A percentile compares a stretch with the other conserved stretches of the same genome.
Conservation (phyloP, 2,329 filamentous ascomycete genomes). For the Xylaria sp. region DNA sequence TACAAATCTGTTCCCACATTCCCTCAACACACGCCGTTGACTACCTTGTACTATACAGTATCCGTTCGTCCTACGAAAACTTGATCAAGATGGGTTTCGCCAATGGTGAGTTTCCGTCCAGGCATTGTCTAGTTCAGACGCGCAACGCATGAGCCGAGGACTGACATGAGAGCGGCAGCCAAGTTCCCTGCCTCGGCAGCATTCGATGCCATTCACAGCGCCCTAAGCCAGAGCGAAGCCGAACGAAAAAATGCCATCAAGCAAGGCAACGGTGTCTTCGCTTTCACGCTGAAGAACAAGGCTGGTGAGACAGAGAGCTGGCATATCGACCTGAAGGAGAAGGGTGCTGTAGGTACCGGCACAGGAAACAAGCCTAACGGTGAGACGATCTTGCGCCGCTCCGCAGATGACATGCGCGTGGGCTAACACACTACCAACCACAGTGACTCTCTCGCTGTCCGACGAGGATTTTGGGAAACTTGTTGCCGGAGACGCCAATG, state of each 20-base stretch:
- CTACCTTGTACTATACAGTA: slow-evolving; percentile 9
- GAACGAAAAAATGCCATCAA: slow-evolving; percentile 88
- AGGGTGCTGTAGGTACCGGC: slow-evolving; percentile 83
- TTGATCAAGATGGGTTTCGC: slow-evolving; percentile 73
- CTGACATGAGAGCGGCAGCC: slow-evolving; percentile 57
- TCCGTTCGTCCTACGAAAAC: slow-evolving; percentile 9
- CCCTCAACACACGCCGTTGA: slow-evolving; percentile 6
- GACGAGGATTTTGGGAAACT: slow-evolving; percentile 89
- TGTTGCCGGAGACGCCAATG: slow-evolving; percentile 87
- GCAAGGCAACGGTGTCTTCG: slow-evolving; percentile 86
- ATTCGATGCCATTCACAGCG: slow-evolving; percentile 86
- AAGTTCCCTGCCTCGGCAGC: slow-evolving; percentile 90
- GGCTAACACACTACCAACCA: slow-evolving; percentile 13
- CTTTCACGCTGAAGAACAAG: slow-evolving; percentile 91
- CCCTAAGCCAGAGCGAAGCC: slow-evolving; percentile 73
- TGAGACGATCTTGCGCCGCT: slow-evolving; percentile 54
- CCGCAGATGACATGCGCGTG: background rate
- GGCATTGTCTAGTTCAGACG: slow-evolving; percentile 15
- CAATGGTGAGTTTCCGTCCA: slow-evolving; percentile 65
- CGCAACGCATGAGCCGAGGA: background rate
- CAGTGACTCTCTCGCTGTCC: slow-evolving; percentile 85
- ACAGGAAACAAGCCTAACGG: slow-evolving; percentile 83
- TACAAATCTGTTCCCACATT: slow-evolving; percentile 8
- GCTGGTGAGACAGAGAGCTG: slow-evolving; percentile 83
- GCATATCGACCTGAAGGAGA: slow-evolving; percentile 95